Conservation (phyloP, 2,329 filamentous ascomycete genomes). For the Grosmannia huntii region DNA sequence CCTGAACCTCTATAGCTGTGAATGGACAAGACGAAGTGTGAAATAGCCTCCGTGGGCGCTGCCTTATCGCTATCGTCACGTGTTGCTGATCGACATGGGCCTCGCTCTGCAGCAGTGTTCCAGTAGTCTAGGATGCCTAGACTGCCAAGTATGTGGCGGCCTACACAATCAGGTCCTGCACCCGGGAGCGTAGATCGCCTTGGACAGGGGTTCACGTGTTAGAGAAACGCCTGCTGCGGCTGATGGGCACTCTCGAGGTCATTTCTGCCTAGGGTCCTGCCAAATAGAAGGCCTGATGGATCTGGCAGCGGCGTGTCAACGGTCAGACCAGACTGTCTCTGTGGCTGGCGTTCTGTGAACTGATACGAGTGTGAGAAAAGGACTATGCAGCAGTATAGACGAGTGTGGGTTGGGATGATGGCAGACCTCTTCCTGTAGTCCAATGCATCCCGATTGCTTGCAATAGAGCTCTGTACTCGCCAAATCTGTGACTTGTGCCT, state of each 20-base stretch:
- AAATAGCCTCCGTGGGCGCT: neutral
- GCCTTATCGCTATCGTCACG: neutral
- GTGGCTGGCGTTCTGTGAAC: neutral
- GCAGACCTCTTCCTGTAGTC: slow-evolving; percentile 13
- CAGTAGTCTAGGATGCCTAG: too few relatives aligned
- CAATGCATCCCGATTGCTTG: neutral
- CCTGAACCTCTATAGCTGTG: neutral
- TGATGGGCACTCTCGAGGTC: slow-evolving; percentile 18
- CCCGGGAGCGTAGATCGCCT: slow-evolving; percentile 36
- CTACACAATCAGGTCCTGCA: slow-evolving; percentile 20
- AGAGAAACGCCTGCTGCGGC: slow-evolving; percentile 27
- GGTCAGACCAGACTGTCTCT: too few relatives aligned
- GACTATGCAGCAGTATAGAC: neutral
- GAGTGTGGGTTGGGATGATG: neutral
- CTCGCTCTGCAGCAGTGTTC: slow-evolving; percentile 5
- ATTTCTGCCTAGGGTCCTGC: neutral
- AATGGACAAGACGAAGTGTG: neutral
- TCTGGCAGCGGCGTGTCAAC: slow-evolving; percentile 26
- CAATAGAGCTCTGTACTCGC: neutral
- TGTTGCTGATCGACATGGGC: neutral
- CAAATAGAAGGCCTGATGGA: slow-evolving; percentile 21
- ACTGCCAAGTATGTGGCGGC: slow-evolving; percentile 4
- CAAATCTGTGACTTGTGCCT: too few relatives aligned
- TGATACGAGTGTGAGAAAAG: neutral
- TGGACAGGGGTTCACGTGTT: slow-evolving; percentile 39